Evolutionary conservation across 1,284 basidiomycete genomes (phyloP), one percentile per base, ranked within the genome.

Genomic region (Rugiboletus extremiorientalis): DNA sequence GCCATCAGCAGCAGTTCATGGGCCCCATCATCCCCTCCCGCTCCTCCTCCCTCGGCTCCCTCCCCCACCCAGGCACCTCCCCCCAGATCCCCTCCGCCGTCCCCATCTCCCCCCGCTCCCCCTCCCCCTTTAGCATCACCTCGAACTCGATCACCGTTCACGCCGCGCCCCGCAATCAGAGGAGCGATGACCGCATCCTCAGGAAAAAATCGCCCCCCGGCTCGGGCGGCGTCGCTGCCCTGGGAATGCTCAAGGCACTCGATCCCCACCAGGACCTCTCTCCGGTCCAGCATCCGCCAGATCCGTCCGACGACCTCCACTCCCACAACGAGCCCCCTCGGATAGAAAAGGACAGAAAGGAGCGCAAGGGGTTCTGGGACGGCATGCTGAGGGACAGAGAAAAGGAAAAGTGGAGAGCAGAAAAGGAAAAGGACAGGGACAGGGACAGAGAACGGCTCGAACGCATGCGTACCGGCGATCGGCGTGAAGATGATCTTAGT

Each of bases 161-260:
- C 9, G 38, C 28, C 33, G 23, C 38, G 2, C 30, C 56, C 4
- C 66, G 71, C 45, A 56, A 31, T 27, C 65, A 60, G 47, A 52
- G 56, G 20, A 14, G 45, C 20, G 71, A 74, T 25, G 61, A 65
- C 50, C 56, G 67, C 55, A 30, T 53, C 50, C 27, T 65, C 47
- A 51, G 71, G 50, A 78, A 75, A 66, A 76, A 71, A 58, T 65
- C 70, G 0, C 70, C 70, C 2, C 68, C 57, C 23, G 57, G 45
- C 25, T 37, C 58, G 16, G n/a, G 41, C 10, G 65, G 63, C 4
- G 67, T 69, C 8, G 68, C 76, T 10, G 83, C 82, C 1, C 67
- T 86, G 23, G 80, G 79, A 23, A 86, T 88, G 40, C 74, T 88
- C 54, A 76, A 76, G 52, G 76, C 85, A 11, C 72, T 88, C 10